Evolutionary conservation across 1,139 yeast genomes (phyloP), one percentile per base, ranked within the genome.

Genomic region (Saccharomyces hybrid): DNA sequence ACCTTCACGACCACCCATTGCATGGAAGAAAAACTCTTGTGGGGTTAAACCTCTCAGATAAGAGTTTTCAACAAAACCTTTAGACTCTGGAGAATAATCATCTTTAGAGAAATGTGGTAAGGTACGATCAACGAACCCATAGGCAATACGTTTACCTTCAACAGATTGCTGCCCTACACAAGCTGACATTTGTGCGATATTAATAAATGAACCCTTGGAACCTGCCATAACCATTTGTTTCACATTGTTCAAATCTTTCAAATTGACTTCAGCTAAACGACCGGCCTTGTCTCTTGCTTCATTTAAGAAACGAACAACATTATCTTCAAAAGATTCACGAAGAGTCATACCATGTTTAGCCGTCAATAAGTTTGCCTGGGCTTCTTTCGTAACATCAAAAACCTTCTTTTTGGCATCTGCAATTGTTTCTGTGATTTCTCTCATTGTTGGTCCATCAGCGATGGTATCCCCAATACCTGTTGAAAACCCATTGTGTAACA

Each of bases 1-100:
- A 82, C 99, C 99, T 78, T 93, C 99, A 81, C 99, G 89, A 80
- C 99, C 99, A 66, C 99, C 99, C 99, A 95, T 95, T 54, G 99
- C 99, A 72, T 95, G 99, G 86, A 93, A 93, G 71, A 95, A 95
- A 73, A 95, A 95, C 73, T 95, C 99, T 74, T 93, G 99, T 44
- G 99, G 99, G 14, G 99, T 93, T 68, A 95, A 79, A 47, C 99
- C 99, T 78, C 99, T 84, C 68, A 93, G 79, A 68, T 93, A 95
- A 11, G 99, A 95, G 69, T 95, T 95, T 73, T 93, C 99, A 62
- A 95, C 96, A 66, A 95, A 95, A 61, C 99, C 99, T 70, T 90
- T 89, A 3, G 97, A 90, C 73, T 93, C 99, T 31, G 99, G 98
- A 54, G 97, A 88, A 71, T 93, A 93, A 72, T 93, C 99, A 75